Base-by-base conservation (phyloP, 257 asterid species). In the Osmanthus fragrans region DNA sequence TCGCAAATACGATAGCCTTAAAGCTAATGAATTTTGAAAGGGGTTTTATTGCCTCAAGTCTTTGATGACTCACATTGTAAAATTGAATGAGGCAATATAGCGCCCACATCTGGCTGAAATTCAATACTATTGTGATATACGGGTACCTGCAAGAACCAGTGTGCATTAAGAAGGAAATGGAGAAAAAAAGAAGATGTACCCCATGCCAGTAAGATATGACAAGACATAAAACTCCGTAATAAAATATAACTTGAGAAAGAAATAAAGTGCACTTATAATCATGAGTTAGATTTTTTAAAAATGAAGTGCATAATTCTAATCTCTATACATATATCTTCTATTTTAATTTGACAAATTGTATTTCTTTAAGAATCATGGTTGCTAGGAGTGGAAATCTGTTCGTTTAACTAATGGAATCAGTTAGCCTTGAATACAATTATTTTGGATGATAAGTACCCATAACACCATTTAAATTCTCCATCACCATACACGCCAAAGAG, bases 71-170 rank as follows among this genome's bases (percentile, higher is more conserved):
- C 39, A 83, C 97, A 21, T 93, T 93, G 89, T 95, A 95, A 78
- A 95, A 95, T 82, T 92, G 92, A 77, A 95, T 92, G 1, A 93
- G 94, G 85, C 98, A 95, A 76, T 88, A 93, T 64, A 96, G 75
- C 3, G 99, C 99, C 99, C 98, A 93, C 97, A 93, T 93, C 87
- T 93, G 99, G 80, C 99, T 91, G 87, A 96, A 96, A 84, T 93
- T 93, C 81, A 90, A 75, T 63, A 93, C 91, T 19, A 87, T 85
- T 4, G 98, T 89, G 47, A 96, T 80, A 73, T 96, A 96, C 0
- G 97, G 98, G 82, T 93, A 96, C 90, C 99, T 95, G 91, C 81
- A 81, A 72, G 78, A 67, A 80, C 65, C 58, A 73, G 58, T 19
- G 32, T 67, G 23, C 2, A 33, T 36, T 47, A 67, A 77, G 21